phyloP scores from a whole-genome alignment of 169 alveolate species.

The Sarcocystis neurona region DNA sequence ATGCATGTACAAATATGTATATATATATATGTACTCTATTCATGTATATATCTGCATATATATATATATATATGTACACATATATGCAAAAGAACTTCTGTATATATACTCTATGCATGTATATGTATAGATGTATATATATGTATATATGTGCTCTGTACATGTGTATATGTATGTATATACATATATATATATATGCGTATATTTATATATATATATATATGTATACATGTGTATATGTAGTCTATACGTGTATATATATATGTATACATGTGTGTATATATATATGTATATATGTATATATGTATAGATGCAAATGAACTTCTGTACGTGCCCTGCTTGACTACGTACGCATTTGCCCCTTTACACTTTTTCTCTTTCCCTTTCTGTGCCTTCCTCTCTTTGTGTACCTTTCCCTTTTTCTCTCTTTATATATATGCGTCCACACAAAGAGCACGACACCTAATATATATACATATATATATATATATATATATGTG shows the following conservation, averaged over 20 bases:
- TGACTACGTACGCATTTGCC: too few species aligned
- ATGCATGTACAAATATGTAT: too few species aligned
- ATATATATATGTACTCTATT: too few species aligned
- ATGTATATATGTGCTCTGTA: not conserved
- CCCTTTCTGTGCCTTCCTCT: too few species aligned
- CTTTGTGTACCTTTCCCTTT: too few species aligned
- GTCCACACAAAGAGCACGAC: not conserved
- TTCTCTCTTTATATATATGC: not conserved
- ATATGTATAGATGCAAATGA: too few species aligned
- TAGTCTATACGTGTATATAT: not conserved
- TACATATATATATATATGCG: not conserved
- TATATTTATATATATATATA: not conserved
- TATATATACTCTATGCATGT: too few species aligned
- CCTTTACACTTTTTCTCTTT: too few species aligned
- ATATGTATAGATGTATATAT: not conserved
- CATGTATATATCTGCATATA: too few species aligned
- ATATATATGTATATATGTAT: not conserved
- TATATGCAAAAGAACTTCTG: too few species aligned
- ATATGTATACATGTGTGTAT: not conserved
- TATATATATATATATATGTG: not conserved
- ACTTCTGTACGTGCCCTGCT: too few species aligned
- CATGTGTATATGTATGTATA: not conserved
- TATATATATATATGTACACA: too few species aligned
- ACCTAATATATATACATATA: not conserved
- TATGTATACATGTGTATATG: not conserved